Percentiles rank a stretch among this genome's conserved stretches.
Conservation (phyloP, 345 rosid species). For the Dovyalis caffra region DNA sequence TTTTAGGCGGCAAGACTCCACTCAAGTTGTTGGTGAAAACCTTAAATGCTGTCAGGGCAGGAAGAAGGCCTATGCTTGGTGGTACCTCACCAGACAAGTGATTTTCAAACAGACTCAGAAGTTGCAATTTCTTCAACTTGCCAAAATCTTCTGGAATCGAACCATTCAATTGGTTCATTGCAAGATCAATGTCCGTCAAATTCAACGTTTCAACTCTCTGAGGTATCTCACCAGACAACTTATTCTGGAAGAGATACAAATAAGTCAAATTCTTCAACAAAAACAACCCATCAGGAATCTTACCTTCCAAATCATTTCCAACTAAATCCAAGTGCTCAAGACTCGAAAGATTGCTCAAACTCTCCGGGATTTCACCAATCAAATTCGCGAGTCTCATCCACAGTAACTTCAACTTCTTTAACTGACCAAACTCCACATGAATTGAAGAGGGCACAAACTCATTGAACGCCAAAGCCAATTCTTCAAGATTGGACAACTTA, state of each 20-base stretch:
- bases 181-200: slow-evolving; percentile 71
- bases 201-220: slow-evolving; percentile 37
- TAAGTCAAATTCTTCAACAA: slow-evolving; percentile 42
- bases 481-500: slow-evolving; percentile 54
- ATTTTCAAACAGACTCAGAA: slow-evolving; percentile 67
- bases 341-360: slow-evolving; percentile 41
- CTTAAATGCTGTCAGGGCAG: slow-evolving; percentile 31
- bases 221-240: slow-evolving; percentile 60
- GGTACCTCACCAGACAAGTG: slow-evolving; percentile 65
- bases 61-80: slow-evolving; percentile 47
- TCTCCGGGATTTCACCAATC: slow-evolving; percentile 60
- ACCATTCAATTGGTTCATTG: slow-evolving; percentile 65
- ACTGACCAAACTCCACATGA: slow-evolving; percentile 57
- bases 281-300: slow-evolving; percentile 49
- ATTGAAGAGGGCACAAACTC: slow-evolving; percentile 50
- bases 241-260: slow-evolving; percentile 48
- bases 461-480: slow-evolving; percentile 44
- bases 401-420: slow-evolving; percentile 49
- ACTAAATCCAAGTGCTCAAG: slow-evolving; percentile 53
- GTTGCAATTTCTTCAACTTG: slow-evolving; percentile 54
- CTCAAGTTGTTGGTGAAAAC: slow-evolving; percentile 58
- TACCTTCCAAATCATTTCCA: slow-evolving; percentile 49
- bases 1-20: slow-evolving; percentile 64
- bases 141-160: slow-evolving; percentile 73
- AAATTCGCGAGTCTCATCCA: slow-evolving; percentile 52